Evolutionary conservation across 1,284 basidiomycete species (phyloP), one percentile per base, ranked within the genome.

Genomic region (Papiliotrema fonsecae): DNA sequence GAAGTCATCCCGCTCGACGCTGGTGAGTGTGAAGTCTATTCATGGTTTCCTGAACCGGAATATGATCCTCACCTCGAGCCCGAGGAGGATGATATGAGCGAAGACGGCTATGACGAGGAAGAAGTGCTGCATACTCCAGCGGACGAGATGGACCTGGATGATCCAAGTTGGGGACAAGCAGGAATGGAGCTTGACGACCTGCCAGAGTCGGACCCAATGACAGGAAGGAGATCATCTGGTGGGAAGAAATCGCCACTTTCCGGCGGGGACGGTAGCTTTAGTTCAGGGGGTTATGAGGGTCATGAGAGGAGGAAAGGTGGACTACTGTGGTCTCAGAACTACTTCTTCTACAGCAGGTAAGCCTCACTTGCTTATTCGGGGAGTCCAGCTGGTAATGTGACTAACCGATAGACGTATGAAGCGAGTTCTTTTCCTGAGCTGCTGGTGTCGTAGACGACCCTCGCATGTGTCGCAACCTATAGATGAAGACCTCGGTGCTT

Each of bases 291-390:
- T n/a, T n/a, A n/a, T 32, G 49, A 54, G 80, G 81, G 13, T 79
- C 74, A 18, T 71, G 73, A 50, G 72, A 79, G 45, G 30, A 81
- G 82, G 47, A 58, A 57, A 31, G 90, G 90, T n/a, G 87, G 90
- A 4, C 77, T 97, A 50, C 78, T 97, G 6, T 97, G 93, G 94
- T 91, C 88, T 30, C 92, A 89, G 14, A 91, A 97, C 70, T 96
- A 91, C 82, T 97, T 98, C 77, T 96, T 98, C 78, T 80, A 93
- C 69, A 96, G 93, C 77, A 82, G 86, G 67, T 94, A 90, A 63
- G 74, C n/a, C n/a, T n/a, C n/a, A n/a, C n/a, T n/a, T n/a, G n/a
- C n/a, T n/a, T n/a, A n/a, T n/a, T n/a, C n/a, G n/a, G n/a, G n/a
- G n/a, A n/a, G n/a, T n/a, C n/a, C n/a, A n/a, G n/a, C n/a, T n/a